phyloP scores from a whole-genome alignment of 768 basidiomycete species.

The Neoboletus brunneissimus region DNA sequence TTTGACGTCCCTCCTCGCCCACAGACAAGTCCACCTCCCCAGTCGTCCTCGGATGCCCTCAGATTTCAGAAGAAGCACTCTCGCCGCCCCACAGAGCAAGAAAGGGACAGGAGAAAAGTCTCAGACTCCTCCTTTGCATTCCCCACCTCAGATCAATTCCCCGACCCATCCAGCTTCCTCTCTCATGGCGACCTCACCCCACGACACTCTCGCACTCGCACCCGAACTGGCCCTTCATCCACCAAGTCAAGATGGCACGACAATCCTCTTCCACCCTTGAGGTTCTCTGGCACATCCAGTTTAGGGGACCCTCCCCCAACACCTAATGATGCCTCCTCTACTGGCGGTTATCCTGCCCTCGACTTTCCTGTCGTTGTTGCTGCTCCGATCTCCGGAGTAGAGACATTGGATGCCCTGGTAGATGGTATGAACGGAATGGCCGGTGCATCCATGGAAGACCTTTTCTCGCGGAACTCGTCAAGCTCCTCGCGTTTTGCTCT shows the following conservation, averaged over 20 bases:
- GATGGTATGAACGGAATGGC: slow-evolving; percentile 93
- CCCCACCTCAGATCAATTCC: slow-evolving; percentile 26
- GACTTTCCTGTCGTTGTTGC: slow-evolving; percentile 67
- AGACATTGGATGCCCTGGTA: slow-evolving; percentile 85
- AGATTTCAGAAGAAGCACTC: slow-evolving; percentile 22
- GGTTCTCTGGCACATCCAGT: slow-evolving; percentile 68
- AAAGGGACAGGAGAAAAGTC: slow-evolving; percentile 27
- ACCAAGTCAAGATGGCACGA: slow-evolving; percentile 41
- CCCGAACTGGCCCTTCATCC: slow-evolving; percentile 57
- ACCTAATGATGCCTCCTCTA: slow-evolving; percentile 47
- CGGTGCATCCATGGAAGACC: slow-evolving; percentile 54
- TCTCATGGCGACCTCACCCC: slow-evolving; percentile 33
- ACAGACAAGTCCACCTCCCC: slow-evolving; percentile 37
- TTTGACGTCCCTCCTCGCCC: slow-evolving; percentile 48
- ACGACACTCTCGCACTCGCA: slow-evolving; percentile 47
- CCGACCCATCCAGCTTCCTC: slow-evolving; percentile 26
- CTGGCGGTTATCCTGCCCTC: slow-evolving; percentile 29
- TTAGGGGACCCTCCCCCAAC: slow-evolving; percentile 76
- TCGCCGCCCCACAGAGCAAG: slow-evolving; percentile 24
- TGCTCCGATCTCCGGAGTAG: slow-evolving; percentile 75
- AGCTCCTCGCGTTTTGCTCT: slow-evolving; percentile 55
- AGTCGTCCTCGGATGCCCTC: slow-evolving; percentile 16
- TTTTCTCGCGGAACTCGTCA: slow-evolving; percentile 44
- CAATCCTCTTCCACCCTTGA: slow-evolving; percentile 48
- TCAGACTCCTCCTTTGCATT: slow-evolving; percentile 28